Evolutionary conservation across 768 basidiomycete species (phyloP).

Genomic region (Exsudoporus frostii): DNA sequence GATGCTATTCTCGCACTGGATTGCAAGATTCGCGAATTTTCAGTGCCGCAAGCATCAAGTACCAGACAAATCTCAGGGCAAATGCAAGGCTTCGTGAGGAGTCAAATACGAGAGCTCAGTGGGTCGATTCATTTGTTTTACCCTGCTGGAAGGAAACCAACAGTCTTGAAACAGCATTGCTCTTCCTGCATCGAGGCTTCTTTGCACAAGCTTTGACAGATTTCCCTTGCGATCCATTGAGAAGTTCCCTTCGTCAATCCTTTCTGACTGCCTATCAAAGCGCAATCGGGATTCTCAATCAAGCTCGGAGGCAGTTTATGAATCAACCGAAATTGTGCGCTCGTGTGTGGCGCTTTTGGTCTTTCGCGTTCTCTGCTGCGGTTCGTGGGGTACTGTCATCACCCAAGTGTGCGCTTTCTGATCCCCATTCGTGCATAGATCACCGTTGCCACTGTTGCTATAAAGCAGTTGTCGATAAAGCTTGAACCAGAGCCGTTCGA

Average conservation of each 20-base stretch:
- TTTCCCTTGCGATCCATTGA: conserved; percentile 44
- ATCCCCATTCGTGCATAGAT: conserved; percentile 33
- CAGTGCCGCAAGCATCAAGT: conserved; percentile 19
- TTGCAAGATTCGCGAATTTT: conserved; percentile 42
- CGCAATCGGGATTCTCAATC: conserved; percentile 44
- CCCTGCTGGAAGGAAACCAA: neutral
- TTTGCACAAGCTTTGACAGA: conserved; percentile 56
- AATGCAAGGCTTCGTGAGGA: conserved; percentile 41
- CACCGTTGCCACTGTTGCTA: conserved; percentile 53
- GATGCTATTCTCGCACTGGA: conserved; percentile 48
- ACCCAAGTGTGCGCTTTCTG: neutral
- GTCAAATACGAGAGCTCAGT: conserved; percentile 48
- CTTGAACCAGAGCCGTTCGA: conserved; percentile 45
- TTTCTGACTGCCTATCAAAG: conserved; percentile 51
- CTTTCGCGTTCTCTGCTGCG: conserved; percentile 51
- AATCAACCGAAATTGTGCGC: conserved; percentile 45
- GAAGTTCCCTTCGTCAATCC: conserved; percentile 47
- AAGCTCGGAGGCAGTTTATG: conserved; percentile 39
- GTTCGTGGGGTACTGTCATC: conserved; percentile 32
- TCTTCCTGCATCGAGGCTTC: conserved; percentile 55
- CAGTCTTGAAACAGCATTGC: conserved; percentile 37
- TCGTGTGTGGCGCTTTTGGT: conserved; percentile 61
- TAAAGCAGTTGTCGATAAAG: conserved; percentile 40
- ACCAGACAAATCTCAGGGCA: conserved; percentile 35
- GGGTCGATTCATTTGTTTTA: conserved; percentile 1